These are phyloP conservation scores for Magnolia changhungtana DNA, from an alignment of 164 flowering plant species.

Conservation along the genomic window DNA sequence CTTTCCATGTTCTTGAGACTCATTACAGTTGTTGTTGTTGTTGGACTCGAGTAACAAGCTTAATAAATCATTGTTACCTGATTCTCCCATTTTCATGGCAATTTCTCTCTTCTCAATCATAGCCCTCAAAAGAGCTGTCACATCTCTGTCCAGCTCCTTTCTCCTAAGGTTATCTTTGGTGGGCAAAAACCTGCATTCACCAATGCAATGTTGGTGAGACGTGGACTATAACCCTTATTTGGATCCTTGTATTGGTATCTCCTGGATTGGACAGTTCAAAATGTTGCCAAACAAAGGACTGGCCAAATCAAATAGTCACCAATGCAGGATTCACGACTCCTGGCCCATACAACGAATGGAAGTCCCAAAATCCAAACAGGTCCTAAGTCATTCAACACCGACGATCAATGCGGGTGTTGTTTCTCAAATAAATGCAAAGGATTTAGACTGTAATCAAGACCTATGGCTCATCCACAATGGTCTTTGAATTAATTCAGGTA, in stretches of 20 bases:
- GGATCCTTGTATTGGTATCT: neutral
- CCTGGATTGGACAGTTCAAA: neutral
- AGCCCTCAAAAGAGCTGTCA: constrained; percentile 1
- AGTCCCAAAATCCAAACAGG: neutral
- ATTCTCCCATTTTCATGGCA: constrained; percentile 9
- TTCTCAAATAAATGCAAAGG: neutral
- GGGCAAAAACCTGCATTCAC: constrained; percentile 11
- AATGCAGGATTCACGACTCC: neutral
- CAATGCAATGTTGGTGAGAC: neutral
- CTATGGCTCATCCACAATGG: too few relatives aligned
- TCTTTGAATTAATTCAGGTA: too few relatives aligned
- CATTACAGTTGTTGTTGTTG: constrained; percentile 2
- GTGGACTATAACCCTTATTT: neutral
- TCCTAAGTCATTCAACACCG: too few relatives aligned
- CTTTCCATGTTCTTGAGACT: constrained; percentile 1
- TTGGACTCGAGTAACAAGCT: constrained; percentile 18
- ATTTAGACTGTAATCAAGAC: neutral
- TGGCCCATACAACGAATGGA: neutral
- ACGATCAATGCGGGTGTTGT: too few relatives aligned
- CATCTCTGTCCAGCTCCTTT: constrained; percentile 2
- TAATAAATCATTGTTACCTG: constrained; percentile 13
- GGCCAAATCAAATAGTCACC: neutral
- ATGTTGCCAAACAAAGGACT: neutral
- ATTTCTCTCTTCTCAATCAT: constrained; percentile 18
- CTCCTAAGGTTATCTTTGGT: constrained; percentile 16